phyloP scores from a whole-genome alignment of 192 early-diverging fungal species.

The Nowakowskiella sp. region DNA sequence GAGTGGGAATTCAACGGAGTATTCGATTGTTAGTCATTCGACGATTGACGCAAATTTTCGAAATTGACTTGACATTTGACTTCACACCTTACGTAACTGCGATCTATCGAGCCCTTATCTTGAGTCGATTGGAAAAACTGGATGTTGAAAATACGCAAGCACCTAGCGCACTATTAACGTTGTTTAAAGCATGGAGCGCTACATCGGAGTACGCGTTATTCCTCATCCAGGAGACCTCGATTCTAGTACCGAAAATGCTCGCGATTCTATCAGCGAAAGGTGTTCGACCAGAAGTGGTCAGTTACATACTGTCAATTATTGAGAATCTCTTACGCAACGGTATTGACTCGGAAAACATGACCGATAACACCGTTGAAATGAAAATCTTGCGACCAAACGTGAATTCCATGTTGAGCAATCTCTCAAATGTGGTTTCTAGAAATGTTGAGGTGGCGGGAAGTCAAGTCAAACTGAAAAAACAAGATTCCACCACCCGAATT shows the following conservation, averaged over 20 bases:
- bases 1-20: conserved; percentile 1
- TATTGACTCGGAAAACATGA: conserved; percentile 6
- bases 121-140: conserved; percentile 61
- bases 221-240: conserved; percentile 47
- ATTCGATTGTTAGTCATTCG: conserved; percentile 66
- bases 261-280: conserved; percentile 71
- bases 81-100: conserved; percentile 67
- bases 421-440: background rate
- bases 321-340: conserved; percentile 33
- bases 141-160: conserved; percentile 81
- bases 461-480: conserved; percentile 6
- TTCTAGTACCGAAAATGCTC: conserved; percentile 62
- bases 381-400: too few relatives aligned
- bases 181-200: conserved; percentile 73
- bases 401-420: background rate
- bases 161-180: conserved; percentile 66
- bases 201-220: conserved; percentile 54
- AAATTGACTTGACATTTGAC: conserved; percentile 61
- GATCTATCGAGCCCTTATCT: conserved; percentile 66
- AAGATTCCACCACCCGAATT: conserved; percentile 40
- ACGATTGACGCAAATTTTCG: conserved; percentile 71
- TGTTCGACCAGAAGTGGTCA: conserved; percentile 63
- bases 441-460: conserved; percentile 32
- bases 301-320: conserved; percentile 63
- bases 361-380: background rate